phyloP scores from a whole-genome alignment of 768 basidiomycete genomes.

The Tubosaeta sp. region DNA sequence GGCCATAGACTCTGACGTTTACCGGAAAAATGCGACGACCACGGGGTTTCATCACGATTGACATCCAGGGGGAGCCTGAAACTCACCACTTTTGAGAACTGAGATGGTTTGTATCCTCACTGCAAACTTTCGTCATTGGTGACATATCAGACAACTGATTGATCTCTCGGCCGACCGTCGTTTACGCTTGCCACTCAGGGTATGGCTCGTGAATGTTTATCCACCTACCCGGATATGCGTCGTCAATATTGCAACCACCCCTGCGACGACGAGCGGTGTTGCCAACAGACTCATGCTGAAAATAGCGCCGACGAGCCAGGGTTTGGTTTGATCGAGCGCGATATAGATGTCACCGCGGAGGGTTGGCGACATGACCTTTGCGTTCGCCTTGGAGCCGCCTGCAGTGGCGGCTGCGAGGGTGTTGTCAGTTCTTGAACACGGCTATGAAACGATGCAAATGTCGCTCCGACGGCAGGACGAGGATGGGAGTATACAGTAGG shows the following conservation, averaged over 20 bases:
- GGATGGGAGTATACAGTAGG: slow-evolving; percentile 2
- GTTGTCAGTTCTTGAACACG: slow-evolving; percentile 47
- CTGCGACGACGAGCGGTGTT: too few relatives aligned
- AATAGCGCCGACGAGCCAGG: slow-evolving; percentile 39
- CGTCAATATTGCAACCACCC: slow-evolving; percentile 37
- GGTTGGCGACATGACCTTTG: slow-evolving; percentile 42
- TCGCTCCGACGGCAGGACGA: too few relatives aligned
- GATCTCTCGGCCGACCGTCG: slow-evolving; percentile 44
- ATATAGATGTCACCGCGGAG: slow-evolving; percentile 42
- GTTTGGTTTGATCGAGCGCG: slow-evolving; percentile 42
- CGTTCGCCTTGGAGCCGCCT: slow-evolving; percentile 14
- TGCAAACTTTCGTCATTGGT: slow-evolving; percentile 52
- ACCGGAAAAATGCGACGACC: background rate
- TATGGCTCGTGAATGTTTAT: background rate
- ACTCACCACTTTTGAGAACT: slow-evolving; percentile 46
- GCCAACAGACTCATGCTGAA: too few relatives aligned
- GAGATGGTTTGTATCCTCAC: slow-evolving; percentile 53
- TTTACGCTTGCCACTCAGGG: slow-evolving; percentile 30
- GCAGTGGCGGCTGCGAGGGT: slow-evolving; percentile 5
- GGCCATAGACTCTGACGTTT: slow-evolving; percentile 35
- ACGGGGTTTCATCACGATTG: slow-evolving; percentile 1
- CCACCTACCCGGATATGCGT: slow-evolving; percentile 33
- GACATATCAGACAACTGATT: slow-evolving; percentile 46
- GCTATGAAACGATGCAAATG: background rate
- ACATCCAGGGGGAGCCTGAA: background rate